Evolutionary conservation across 2,329 filamentous ascomycete genomes (phyloP).

Genomic region (Sporothrix phasma): DNA sequence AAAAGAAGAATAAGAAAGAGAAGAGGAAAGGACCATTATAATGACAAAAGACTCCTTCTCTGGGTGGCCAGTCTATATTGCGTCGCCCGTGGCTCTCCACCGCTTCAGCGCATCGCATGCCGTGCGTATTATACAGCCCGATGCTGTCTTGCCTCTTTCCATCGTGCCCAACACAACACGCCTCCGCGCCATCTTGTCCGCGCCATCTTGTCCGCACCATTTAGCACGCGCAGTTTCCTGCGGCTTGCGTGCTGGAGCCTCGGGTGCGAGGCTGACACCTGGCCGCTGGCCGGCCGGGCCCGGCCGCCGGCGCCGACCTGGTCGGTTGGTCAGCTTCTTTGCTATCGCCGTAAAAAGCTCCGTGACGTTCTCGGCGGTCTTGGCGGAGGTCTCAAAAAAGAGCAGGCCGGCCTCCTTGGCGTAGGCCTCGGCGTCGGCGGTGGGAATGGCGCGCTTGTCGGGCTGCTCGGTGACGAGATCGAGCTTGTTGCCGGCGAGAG

Average conservation of each 20-base stretch:
- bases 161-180: background rate
- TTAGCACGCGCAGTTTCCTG: conserved; percentile 49
- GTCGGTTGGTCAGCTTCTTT: conserved; percentile 92
- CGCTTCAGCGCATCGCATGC: background rate
- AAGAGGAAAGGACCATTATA: conserved; percentile 3
- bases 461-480: conserved; percentile 91
- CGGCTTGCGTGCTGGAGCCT: conserved; percentile 47
- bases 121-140: conserved; percentile 5
- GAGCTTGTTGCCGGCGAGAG: conserved; percentile 93
- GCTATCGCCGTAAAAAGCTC: conserved; percentile 96
- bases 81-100: background rate
- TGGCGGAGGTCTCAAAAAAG: conserved; percentile 98
- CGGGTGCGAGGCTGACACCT: conserved; percentile 46
- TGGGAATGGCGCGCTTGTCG: conserved; percentile 85
- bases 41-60: conserved; percentile 7
- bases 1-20: background rate
- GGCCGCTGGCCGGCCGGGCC: conserved; percentile 55
- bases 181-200: background rate
- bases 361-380: conserved; percentile 90
- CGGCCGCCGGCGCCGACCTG: conserved; percentile 83
- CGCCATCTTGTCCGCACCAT: background rate
- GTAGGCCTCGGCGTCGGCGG: conserved; percentile 89
- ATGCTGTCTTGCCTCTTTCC: background rate
- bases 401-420: conserved; percentile 85
- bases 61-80: conserved; percentile 16